Evolutionary conservation across 163 green algal genomes (phyloP), one percentile per base, ranked within the genome.

Genomic region (Trebouxiophyceae sp.): DNA sequence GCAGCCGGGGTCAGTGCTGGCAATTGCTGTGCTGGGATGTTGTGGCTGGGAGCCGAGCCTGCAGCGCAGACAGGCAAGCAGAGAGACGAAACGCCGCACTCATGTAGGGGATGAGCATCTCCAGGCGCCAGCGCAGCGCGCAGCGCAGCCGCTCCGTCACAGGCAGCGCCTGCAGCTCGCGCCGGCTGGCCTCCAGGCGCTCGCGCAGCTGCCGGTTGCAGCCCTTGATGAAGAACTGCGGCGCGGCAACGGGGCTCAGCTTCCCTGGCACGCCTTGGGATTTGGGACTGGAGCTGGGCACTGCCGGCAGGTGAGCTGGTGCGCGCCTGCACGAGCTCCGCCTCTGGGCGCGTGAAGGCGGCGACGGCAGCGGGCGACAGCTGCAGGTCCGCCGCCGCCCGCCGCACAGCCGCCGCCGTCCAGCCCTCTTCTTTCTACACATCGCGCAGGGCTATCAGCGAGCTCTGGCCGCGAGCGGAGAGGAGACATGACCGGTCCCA

Each of bases 41-140:
- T n/a, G n/a, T n/a, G n/a, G n/a, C n/a, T n/a, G n/a, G n/a, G n/a
- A n/a, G n/a, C n/a, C n/a, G n/a, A n/a, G n/a, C n/a, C n/a, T n/a
- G n/a, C n/a, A n/a, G n/a, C n/a, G n/a, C n/a, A n/a, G n/a, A n/a
- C n/a, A n/a, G n/a, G n/a, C n/a, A n/a, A n/a, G n/a, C n/a, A n/a
- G 3, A 12, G 16, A n/a, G n/a, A n/a, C n/a, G n/a, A n/a, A n/a
- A n/a, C n/a, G 31, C 5, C 57, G n/a, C 57, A 74, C 65, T 68
- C 20, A 91, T 78, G 71, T 79, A 75, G 0, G 77, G 78, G 1
- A 54, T 29, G 22, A 78, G 54, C 69, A 91, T 73, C 50, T 86
- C 70, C 28, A 93, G 74, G 0, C 85, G 71, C 34, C 71, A 44
- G 20, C 62, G 68, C 45, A 88, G 45, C 6, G 44, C 61, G 2